Base-by-base conservation (phyloP, 2,329 filamentous ascomycete species). In the Thelonectria discophora region DNA sequence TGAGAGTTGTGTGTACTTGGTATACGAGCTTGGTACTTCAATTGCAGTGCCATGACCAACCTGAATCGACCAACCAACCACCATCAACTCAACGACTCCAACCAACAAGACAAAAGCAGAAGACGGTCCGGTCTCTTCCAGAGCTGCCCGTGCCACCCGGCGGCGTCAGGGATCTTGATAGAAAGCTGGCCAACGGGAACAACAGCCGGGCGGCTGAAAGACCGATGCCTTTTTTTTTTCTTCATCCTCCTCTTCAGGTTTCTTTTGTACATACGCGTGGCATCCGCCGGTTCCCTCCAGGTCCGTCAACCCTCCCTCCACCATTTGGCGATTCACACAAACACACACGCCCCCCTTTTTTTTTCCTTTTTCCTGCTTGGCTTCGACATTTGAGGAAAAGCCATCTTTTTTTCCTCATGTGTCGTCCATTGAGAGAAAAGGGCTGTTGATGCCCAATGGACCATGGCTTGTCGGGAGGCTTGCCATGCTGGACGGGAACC, bases 161-260 rank as follows among this genome's bases (percentile, higher is more conserved):
- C 57, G 58, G 60, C 47, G 60, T 53, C 68, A 70, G 65, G 72
- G 70, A 69, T 72, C 58, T 55, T 61, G 65, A 62, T 62, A 64
- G 73, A 73, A 60, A 34, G 24, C 75, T 76, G 76, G 72, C 80
- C 80, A 82, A 80, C 79, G 77, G 78, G 79, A 81, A 78, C 67
- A 72, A 63, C 69, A 77, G 74, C 73, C 79, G 74, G 78, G 71
- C 62, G 66, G 65, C 73, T 69, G 73, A 55, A 55, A 37, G 32
- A 34, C 10, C 32, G 32, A 34, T 9, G 32, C 6, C 24, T 17
- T 48, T 24, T 24, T 24, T 24, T 7, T 24, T 7, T 24, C 24
- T 24, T 7, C 24, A n/a, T n/a, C n/a, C n/a, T n/a, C n/a, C n/a
- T n/a, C n/a, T n/a, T n/a, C n/a, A n/a, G n/a, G 4, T 7, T 24